Conservation (phyloP, 2,329 filamentous ascomycete genomes). For the Talaromyces sp. region DNA sequence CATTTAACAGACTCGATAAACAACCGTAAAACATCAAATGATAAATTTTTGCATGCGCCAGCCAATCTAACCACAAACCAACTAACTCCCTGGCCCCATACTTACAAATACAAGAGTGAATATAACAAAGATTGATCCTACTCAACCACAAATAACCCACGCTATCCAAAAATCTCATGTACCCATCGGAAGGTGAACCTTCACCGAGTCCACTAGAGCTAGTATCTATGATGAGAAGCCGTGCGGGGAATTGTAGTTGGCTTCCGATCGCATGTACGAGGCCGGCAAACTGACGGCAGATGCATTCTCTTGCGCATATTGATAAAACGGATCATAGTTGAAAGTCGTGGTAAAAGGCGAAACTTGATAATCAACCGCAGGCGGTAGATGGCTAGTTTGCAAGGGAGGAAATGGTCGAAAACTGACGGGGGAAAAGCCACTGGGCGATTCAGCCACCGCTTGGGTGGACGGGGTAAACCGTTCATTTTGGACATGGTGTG, state of each 20-base stretch:
- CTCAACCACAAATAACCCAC: not conserved
- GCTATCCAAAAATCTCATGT: not conserved
- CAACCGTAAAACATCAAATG: not conserved
- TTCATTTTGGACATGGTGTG: constrained; percentile 24
- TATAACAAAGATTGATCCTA: not conserved
- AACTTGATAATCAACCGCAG: constrained; percentile 30
- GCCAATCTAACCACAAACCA: not conserved
- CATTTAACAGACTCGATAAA: not conserved
- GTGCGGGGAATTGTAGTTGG: constrained; percentile 15
- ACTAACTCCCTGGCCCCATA: not conserved
- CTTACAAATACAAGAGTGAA: not conserved
- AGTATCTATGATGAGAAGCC: constrained; percentile 6
- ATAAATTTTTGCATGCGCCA: not conserved
- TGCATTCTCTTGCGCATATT: constrained; percentile 29
- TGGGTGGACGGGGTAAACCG: constrained; percentile 21
- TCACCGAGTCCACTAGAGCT: not conserved
- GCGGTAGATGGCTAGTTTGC: constrained; percentile 28
- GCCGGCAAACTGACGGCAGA: constrained; percentile 33
- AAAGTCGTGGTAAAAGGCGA: constrained; percentile 11
- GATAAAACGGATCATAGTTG: constrained; percentile 14
- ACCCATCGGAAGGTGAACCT: not conserved
- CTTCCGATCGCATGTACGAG: constrained; percentile 27
- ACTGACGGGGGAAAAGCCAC: constrained; percentile 23
- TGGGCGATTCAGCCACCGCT: constrained; percentile 20
- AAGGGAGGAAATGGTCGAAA: constrained; percentile 25